A percentile compares a stretch with the other conserved stretches of the same genome.
Evolutionary conservation across 306 rosid species (phyloP).

Genomic region (Malus asiatica): DNA sequence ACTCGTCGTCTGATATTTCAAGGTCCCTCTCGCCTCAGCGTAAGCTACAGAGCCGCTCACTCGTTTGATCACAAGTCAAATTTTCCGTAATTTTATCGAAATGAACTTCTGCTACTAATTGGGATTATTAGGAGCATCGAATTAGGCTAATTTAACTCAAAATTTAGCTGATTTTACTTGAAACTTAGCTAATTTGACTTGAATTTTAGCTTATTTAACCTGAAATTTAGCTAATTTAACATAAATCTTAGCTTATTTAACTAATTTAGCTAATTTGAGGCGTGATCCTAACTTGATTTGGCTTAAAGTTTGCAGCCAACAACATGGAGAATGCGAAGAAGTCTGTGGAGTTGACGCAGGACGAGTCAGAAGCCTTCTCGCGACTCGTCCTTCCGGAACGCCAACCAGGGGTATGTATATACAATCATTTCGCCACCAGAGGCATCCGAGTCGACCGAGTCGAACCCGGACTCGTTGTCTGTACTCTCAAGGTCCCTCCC

Average conservation of each 20-base stretch:
- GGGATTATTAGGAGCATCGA: background rate
- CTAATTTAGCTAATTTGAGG: background rate
- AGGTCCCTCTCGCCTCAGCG: conserved; percentile 52
- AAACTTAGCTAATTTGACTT: too few relatives aligned
- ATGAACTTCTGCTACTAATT: background rate
- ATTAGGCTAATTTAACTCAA: background rate
- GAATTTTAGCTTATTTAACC: background rate
- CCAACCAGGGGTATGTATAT: conserved; percentile 29
- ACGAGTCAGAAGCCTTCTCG: too few relatives aligned
- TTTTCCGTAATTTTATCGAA: background rate
- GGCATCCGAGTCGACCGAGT: conserved; percentile 77
- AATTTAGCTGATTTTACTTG: background rate
- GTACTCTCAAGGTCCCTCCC: conserved; percentile 65
- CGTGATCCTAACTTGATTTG: background rate
- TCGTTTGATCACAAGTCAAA: background rate
- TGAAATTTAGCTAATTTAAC: too few relatives aligned
- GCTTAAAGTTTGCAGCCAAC: background rate
- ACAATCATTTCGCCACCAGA: conserved; percentile 36
- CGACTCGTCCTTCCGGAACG: background rate
- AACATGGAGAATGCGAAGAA: too few relatives aligned
- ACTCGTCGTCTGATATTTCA: conserved; percentile 52
- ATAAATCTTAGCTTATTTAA: too few relatives aligned
- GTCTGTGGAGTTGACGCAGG: too few relatives aligned
- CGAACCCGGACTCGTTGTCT: conserved; percentile 58
- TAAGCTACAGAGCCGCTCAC: conserved; percentile 1